phyloP scores from a whole-genome alignment of 495 filamentous ascomycete genomes.

The Durotheca rogersii region DNA sequence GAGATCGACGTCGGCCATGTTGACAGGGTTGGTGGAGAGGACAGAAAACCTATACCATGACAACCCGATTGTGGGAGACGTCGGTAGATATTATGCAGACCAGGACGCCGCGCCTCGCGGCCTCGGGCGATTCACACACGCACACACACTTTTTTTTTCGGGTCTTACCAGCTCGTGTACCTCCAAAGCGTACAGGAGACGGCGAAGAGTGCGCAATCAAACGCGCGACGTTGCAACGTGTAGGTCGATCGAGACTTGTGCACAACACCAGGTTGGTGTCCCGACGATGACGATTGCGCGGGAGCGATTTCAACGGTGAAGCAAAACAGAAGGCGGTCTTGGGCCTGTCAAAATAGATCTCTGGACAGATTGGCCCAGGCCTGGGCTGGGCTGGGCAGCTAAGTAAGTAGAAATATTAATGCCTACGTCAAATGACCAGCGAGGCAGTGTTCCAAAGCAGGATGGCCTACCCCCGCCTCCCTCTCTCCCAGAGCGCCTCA shows the following conservation, averaged over 20 bases:
- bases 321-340: not conserved
- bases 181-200: slow-evolving; percentile 1
- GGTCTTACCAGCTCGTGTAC: no score
- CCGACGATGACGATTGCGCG: not conserved
- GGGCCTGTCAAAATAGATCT: not conserved
- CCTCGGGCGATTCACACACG: slow-evolving; percentile 11
- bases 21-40: slow-evolving; percentile 15
- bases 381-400: no score
- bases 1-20: slow-evolving; percentile 43
- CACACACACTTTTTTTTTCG: no score
- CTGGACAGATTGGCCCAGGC: slow-evolving; percentile 1
- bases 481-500: slow-evolving; percentile 5
- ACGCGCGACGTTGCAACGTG: not conserved
- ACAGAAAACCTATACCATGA: slow-evolving; percentile 19
- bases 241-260: slow-evolving; percentile 1
- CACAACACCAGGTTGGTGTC: not conserved
- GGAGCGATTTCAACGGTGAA: no score
- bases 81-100: slow-evolving; percentile 18
- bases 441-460: slow-evolving; percentile 27
- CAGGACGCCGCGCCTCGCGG: slow-evolving; percentile 6
- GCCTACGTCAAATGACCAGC: slow-evolving; percentile 27
- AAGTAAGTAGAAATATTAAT: slow-evolving; percentile 12
- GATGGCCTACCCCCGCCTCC: no score
- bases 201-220: not conserved
- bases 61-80: slow-evolving; percentile 3